Percentiles rank a stretch among this genome's conserved stretches.
Evolutionary conservation across 2,329 filamentous ascomycete genomes (phyloP).

Genomic region (Diatrype stigma): DNA sequence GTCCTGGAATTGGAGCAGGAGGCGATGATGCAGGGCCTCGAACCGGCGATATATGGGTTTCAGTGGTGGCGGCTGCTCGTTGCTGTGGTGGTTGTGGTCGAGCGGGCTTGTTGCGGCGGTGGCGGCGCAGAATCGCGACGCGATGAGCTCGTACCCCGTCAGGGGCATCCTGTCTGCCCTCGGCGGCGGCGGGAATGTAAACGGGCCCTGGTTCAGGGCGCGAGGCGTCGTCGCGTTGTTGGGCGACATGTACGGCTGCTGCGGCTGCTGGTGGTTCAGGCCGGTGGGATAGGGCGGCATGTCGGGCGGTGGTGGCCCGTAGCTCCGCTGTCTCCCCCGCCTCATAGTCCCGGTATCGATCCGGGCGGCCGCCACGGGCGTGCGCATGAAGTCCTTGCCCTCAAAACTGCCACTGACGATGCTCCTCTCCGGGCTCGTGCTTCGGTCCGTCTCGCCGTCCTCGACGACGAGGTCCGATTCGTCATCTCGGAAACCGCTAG

Average conservation of each 20-base stretch:
- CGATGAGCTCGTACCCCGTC: conserved; percentile 61
- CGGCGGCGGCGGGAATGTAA: conserved; percentile 34
- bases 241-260: conserved; percentile 32
- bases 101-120: too few species aligned
- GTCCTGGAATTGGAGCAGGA: conserved; percentile 80
- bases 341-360: too few species aligned
- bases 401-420: conserved; percentile 31
- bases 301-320: conserved; percentile 39
- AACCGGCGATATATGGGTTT: conserved; percentile 78
- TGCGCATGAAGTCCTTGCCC: conserved; percentile 4
- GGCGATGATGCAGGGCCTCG: conserved; percentile 73
- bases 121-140: conserved; percentile 44
- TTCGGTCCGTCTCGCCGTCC: conserved; percentile 40
- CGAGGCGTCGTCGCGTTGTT: conserved; percentile 34
- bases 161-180: conserved; percentile 41
- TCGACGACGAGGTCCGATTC: conserved; percentile 31
- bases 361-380: conserved; percentile 11
- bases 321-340: conserved; percentile 25
- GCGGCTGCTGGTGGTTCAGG: conserved; percentile 30
- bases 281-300: conserved; percentile 21
- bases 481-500: conserved; percentile 50
- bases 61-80: conserved; percentile 16
- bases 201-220: conserved; percentile 26
- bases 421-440: conserved; percentile 40
- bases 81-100: too few species aligned